Conservation (phyloP, 148 eudicot genomes). For the Limonium bicolor region DNA sequence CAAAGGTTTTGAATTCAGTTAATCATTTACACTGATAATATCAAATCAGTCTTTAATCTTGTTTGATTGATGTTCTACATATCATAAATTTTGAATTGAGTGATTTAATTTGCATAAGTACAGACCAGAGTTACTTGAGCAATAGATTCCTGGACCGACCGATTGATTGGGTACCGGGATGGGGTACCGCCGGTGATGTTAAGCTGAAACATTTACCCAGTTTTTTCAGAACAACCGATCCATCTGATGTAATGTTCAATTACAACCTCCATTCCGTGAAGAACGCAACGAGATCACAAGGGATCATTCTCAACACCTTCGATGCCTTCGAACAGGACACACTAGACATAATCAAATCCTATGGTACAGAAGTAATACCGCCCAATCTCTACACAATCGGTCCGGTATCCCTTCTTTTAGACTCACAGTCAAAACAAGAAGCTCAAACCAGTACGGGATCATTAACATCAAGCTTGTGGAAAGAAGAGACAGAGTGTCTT, state of each 20-base stretch:
- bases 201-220: constrained; percentile 3
- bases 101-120: not conserved
- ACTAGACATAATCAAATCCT: not conserved
- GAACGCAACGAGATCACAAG: no score
- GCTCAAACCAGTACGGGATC: not conserved
- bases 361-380: no score
- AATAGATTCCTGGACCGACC: constrained; percentile 24
- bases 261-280: constrained; percentile 47
- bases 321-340: not conserved
- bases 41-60: not conserved
- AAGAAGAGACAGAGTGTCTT: constrained; percentile 3
- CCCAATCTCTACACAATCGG: not conserved
- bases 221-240: constrained; percentile 5
- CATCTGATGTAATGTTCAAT: not conserved
- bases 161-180: constrained; percentile 22
- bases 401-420: no score
- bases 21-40: no score
- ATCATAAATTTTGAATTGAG: not conserved
- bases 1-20: no score
- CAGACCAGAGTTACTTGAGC: constrained; percentile 28
- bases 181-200: constrained; percentile 24
- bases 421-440: not conserved
- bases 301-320: constrained; percentile 1
- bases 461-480: not conserved
- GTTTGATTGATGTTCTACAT: not conserved